Evolutionary conservation across 257 asterid genomes (phyloP).

Genomic region (Orobanche coerulescens): DNA sequence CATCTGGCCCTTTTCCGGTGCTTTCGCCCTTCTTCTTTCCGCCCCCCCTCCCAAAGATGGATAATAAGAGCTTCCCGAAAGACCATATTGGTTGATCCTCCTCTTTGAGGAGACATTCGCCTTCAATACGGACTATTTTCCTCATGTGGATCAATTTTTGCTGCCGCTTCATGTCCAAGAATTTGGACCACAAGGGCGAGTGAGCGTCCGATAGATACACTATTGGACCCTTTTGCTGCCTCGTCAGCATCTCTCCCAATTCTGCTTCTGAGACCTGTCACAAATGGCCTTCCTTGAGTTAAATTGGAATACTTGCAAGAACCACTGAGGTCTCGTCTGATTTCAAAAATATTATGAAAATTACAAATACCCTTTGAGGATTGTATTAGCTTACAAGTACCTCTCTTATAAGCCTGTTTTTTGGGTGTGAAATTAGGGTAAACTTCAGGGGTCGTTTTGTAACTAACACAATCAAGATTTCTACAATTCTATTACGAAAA

Average conservation of each 20-base stretch:
- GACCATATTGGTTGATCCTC: slow-evolving; percentile 40
- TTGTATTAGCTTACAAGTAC: no score
- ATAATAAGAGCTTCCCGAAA: slow-evolving; percentile 41
- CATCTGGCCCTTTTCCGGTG: slow-evolving; percentile 37
- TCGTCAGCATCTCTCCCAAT: slow-evolving; percentile 33
- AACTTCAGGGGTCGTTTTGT: no score
- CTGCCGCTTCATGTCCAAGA: slow-evolving; percentile 37
- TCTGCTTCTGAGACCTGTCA: slow-evolving; percentile 50
- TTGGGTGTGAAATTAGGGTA: no score
- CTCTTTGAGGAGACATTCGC: neutral
- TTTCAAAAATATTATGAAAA: no score
- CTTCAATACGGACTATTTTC: slow-evolving; percentile 29
- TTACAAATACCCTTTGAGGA: no score
- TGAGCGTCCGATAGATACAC: slow-evolving; percentile 33
- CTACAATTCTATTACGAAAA: neutral
- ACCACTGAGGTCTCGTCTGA: no score
- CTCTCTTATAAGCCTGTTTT: no score
- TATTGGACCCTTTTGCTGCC: slow-evolving; percentile 50
- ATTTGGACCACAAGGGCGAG: slow-evolving; percentile 46
- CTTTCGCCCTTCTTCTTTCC: slow-evolving; percentile 6
- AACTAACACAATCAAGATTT: no score
- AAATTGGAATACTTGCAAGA: no score
- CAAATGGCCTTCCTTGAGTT: neutral
- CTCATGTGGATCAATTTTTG: slow-evolving; percentile 40
- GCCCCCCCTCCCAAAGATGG: slow-evolving; percentile 29